Evolutionary conservation across 352 stramenopile species (phyloP).

Genomic region (Phytophthora tentaculata): DNA sequence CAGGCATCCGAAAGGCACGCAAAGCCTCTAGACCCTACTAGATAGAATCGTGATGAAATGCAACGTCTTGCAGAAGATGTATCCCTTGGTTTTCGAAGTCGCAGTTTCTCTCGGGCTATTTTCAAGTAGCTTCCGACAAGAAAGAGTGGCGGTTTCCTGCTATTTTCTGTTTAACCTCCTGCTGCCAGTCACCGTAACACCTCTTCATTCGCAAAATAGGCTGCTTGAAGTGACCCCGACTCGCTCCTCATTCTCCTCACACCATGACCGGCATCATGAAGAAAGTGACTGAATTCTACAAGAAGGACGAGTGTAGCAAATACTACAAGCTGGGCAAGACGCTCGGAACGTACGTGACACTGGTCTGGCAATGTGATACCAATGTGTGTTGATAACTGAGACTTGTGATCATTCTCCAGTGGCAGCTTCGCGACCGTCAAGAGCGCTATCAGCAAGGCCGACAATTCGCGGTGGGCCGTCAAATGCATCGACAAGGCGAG

Average conservation of each 20-base stretch:
- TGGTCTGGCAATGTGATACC: neutral
- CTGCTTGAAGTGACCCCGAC: slow-evolving; percentile 10
- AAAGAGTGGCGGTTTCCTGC: slow-evolving; percentile 3
- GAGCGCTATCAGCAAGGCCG: slow-evolving; percentile 75
- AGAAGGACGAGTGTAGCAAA: slow-evolving; percentile 88
- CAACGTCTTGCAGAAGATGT: neutral
- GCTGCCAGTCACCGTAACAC: slow-evolving; percentile 8
- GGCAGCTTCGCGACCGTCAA: slow-evolving; percentile 90
- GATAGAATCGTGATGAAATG: slow-evolving; percentile 24
- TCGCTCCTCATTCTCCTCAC: neutral
- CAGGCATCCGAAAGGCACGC: slow-evolving; percentile 72
- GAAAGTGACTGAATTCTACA: slow-evolving; percentile 89
- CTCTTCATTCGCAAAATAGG: slow-evolving; percentile 35
- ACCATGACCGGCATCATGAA: slow-evolving; percentile 84
- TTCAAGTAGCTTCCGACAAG: neutral
- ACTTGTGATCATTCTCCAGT: slow-evolving; percentile 30
- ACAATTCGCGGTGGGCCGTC: slow-evolving; percentile 82
- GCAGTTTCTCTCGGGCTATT: neutral
- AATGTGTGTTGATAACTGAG: neutral
- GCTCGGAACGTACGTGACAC: slow-evolving; percentile 78
- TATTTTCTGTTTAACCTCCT: slow-evolving; percentile 5
- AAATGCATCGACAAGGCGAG: slow-evolving; percentile 89
- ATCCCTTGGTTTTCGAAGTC: neutral
- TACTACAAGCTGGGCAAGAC: slow-evolving; percentile 92
- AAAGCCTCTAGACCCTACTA: slow-evolving; percentile 82